phyloP scores from a whole-genome alignment of 768 basidiomycete species.

The Termitomyces sp. region DNA sequence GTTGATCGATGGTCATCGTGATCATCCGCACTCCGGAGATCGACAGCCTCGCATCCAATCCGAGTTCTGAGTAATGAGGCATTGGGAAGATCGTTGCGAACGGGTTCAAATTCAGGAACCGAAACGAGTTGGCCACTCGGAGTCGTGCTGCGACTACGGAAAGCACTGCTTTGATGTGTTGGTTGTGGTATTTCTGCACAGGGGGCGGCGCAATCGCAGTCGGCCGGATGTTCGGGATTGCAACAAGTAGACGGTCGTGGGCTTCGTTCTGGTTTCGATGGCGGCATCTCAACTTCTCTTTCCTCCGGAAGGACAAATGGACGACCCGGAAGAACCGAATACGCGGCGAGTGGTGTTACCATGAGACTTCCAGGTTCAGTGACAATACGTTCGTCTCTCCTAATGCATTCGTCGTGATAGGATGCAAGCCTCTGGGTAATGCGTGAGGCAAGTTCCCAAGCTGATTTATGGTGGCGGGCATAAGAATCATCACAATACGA shows the following conservation, averaged over 20 bases:
- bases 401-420: conserved; percentile 25
- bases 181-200: conserved; percentile 2
- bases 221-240: conserved; percentile 15
- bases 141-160: neutral
- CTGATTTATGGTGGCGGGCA: neutral
- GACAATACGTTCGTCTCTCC: conserved; percentile 26
- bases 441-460: conserved; percentile 6
- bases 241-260: conserved; percentile 14
- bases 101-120: neutral
- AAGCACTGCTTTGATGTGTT: conserved; percentile 2
- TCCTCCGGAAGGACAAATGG: conserved; percentile 30
- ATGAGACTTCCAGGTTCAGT: conserved; percentile 28
- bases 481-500: neutral
- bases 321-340: conserved; percentile 21
- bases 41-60: conserved; percentile 4
- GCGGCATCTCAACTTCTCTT: conserved; percentile 11
- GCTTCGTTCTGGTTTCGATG: conserved; percentile 4
- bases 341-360: conserved; percentile 35
- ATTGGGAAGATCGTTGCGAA: neutral
- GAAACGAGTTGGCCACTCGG: neutral
- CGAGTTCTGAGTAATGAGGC: neutral
- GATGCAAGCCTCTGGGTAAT: conserved; percentile 12
- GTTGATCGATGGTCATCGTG: neutral
- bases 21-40: conserved; percentile 1
- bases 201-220: conserved; percentile 11